A percentile compares a stretch with the other conserved stretches of the same genome.
These are phyloP conservation scores for Penicillium decumbens DNA, from an alignment of 2,329 filamentous ascomycete genomes.

Conservation along the genomic window DNA sequence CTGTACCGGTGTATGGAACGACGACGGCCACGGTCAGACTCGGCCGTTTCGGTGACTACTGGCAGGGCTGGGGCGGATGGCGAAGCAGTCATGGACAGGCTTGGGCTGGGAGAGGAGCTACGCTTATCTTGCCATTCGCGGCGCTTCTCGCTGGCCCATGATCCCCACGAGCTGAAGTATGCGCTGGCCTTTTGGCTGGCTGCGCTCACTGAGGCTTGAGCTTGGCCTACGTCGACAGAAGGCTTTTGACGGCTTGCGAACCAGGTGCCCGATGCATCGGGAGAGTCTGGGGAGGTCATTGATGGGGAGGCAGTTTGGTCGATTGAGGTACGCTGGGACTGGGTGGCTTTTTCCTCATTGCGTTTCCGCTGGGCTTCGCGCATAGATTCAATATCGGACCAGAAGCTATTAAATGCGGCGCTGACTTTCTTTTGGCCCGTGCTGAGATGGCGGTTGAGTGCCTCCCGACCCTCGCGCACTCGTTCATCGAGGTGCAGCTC, in stretches of 20 bases:
- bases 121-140: constrained; percentile 46
- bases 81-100: constrained; percentile 11
- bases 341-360: constrained; percentile 34
- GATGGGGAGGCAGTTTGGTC: constrained; percentile 27
- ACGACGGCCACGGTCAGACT: constrained; percentile 30
- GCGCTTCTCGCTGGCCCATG: constrained; percentile 53
- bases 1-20: constrained; percentile 28
- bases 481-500: constrained; percentile 91
- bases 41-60: constrained; percentile 22
- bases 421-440: constrained; percentile 84
- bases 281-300: constrained; percentile 20
- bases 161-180: constrained; percentile 60
- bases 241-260: constrained; percentile 31
- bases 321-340: constrained; percentile 29
- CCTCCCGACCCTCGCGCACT: constrained; percentile 76
- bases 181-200: constrained; percentile 56
- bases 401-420: constrained; percentile 79
- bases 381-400: constrained; percentile 81
- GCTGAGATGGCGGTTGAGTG: constrained; percentile 80
- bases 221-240: constrained; percentile 49
- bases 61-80: constrained; percentile 22
- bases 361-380: constrained; percentile 65
- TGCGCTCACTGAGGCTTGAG: constrained; percentile 53
- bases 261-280: constrained; percentile 24
- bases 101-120: constrained; percentile 19